These are phyloP conservation scores for Colletotrichum coccodes DNA, from an alignment of 2,329 filamentous ascomycete species.

Conservation along the genomic window DNA sequence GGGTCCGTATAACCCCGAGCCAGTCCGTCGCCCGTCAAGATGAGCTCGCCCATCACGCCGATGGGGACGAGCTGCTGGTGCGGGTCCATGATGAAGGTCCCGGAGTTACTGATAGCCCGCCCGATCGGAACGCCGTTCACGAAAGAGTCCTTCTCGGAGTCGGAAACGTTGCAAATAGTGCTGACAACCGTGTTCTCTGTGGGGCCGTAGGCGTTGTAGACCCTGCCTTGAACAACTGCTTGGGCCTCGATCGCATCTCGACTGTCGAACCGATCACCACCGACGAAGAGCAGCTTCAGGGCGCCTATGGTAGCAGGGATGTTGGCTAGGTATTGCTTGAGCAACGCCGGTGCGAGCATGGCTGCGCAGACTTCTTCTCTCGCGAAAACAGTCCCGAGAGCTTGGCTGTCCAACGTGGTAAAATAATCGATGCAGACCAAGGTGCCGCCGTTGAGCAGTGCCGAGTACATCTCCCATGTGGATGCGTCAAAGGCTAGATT, in stretches of 20 bases:
- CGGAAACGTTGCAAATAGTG: background rate
- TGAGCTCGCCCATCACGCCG: conserved; percentile 37
- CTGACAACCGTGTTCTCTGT: conserved; percentile 29
- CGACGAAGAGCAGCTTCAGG: conserved; percentile 47
- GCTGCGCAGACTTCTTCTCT: conserved; percentile 48
- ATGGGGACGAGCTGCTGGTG: conserved; percentile 36
- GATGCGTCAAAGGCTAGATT: conserved; percentile 37
- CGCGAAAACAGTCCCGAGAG: conserved; percentile 28
- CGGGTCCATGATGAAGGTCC: conserved; percentile 37
- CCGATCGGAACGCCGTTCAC: conserved; percentile 35
- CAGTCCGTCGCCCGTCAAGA: conserved; percentile 27
- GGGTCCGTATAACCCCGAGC: conserved; percentile 37
- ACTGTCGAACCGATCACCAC: conserved; percentile 39
- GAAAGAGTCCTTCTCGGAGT: background rate
- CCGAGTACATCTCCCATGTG: conserved; percentile 33
- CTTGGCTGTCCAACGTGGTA: conserved; percentile 19
- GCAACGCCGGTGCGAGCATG: conserved; percentile 34
- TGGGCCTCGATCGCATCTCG: conserved; percentile 6
- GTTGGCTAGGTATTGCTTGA: conserved; percentile 37
- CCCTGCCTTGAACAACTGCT: background rate
- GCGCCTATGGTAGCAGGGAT: conserved; percentile 46
- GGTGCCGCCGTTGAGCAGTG: conserved; percentile 35
- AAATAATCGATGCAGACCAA: conserved; percentile 35
- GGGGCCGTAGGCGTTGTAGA: conserved; percentile 30
- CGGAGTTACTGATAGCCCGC: conserved; percentile 33